Conservation (phyloP, 345 rosid genomes). For the Camelina laxa region DNA sequence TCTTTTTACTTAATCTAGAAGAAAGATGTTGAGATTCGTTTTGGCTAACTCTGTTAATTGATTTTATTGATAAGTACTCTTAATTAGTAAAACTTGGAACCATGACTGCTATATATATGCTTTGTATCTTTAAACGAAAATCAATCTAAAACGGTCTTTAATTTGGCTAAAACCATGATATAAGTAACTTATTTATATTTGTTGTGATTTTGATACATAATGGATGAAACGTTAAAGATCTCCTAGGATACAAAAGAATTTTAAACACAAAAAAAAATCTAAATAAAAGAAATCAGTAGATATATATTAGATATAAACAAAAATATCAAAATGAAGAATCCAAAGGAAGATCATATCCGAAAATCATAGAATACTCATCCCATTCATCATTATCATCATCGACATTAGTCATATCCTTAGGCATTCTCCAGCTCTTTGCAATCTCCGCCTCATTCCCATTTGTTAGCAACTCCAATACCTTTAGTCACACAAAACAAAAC, state of each 20-base stretch:
- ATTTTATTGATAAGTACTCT: constrained; percentile 9
- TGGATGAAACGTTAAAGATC: constrained; percentile 12
- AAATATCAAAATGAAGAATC: constrained; percentile 56
- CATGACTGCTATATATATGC: background rate
- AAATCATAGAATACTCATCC: constrained; percentile 80
- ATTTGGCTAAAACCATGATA: background rate
- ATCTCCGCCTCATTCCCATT: constrained; percentile 60
- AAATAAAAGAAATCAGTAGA: constrained; percentile 2
- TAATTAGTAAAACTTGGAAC: constrained; percentile 15
- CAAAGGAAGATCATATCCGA: constrained; percentile 68
- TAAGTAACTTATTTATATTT: constrained; percentile 20
- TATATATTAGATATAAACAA: constrained; percentile 14
- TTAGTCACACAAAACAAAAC: background rate
- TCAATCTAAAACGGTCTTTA: background rate
- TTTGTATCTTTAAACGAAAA: background rate
- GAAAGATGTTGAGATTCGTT: constrained; percentile 8
- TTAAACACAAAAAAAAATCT: background rate
- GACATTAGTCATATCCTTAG: constrained; percentile 48
- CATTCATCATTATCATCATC: constrained; percentile 50
- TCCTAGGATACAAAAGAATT: constrained; percentile 19
- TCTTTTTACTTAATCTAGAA: background rate
- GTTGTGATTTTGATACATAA: constrained; percentile 23
- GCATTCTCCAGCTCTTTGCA: constrained; percentile 72
- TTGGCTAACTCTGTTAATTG: constrained; percentile 12
- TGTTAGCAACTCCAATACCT: constrained; percentile 80